phyloP scores from a whole-genome alignment of 2,329 filamentous ascomycete genomes.

The Laburnicola sp. region DNA sequence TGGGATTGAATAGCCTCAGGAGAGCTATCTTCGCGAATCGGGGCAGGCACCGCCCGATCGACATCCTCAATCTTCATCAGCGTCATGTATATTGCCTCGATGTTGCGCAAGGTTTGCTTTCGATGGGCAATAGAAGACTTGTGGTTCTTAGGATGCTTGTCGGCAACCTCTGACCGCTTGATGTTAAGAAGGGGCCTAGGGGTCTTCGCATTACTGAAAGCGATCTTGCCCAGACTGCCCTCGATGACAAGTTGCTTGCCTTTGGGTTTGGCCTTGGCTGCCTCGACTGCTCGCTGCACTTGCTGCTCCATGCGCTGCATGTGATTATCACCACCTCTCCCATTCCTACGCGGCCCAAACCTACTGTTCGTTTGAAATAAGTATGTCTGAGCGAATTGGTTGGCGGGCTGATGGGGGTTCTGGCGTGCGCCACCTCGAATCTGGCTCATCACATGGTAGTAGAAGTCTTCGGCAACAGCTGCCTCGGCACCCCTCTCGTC shows the following conservation, averaged over 20 bases:
- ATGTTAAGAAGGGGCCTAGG: constrained; percentile 94
- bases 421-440: constrained; percentile 88
- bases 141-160: constrained; percentile 48
- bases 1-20: constrained; percentile 72
- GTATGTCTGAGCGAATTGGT: constrained; percentile 97
- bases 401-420: constrained; percentile 88
- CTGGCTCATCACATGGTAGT: constrained; percentile 96
- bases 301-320: constrained; percentile 99
- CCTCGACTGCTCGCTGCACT: constrained; percentile 94
- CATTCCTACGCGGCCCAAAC: constrained; percentile 74
- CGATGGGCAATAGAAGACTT: constrained; percentile 67
- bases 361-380: constrained; percentile 91
- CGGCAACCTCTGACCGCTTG: constrained; percentile 76
- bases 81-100: constrained; percentile 83
- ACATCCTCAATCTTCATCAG: constrained; percentile 95
- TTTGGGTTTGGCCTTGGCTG: constrained; percentile 95
- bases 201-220: constrained; percentile 98
- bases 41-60: constrained; percentile 76
- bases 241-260: constrained; percentile 97
- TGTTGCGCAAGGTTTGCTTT: constrained; percentile 80
- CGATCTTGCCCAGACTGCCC: constrained; percentile 95
- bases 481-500: constrained; percentile 79
- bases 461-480: constrained; percentile 89
- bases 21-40: constrained; percentile 64
- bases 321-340: constrained; percentile 88